Evolutionary conservation across 805 yeast genomes (phyloP).

Genomic region (Yamadazyma kitorensis): DNA sequence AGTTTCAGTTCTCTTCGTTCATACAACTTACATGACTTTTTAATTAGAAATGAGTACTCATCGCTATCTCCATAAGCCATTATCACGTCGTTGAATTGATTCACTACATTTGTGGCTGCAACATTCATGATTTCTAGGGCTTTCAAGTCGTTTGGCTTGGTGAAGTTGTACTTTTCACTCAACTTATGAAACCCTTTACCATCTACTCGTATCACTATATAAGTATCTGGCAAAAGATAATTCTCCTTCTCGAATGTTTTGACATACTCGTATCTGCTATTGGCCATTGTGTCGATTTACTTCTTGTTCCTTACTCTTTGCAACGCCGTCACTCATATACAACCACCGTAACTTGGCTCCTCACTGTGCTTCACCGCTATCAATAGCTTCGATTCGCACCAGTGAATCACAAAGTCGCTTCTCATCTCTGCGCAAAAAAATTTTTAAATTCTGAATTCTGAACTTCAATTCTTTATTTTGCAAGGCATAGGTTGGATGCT

Average conservation of each 20-base stretch:
- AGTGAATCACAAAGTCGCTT: too few species aligned
- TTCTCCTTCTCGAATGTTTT: conserved; percentile 74
- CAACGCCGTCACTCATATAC: too few species aligned
- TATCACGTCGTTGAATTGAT: conserved; percentile 65
- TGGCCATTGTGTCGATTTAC: conserved; percentile 82
- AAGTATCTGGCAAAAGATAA: conserved; percentile 71
- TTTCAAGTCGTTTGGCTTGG: conserved; percentile 79
- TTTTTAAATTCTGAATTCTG: too few species aligned
- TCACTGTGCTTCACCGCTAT: too few species aligned
- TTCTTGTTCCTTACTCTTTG: too few species aligned
- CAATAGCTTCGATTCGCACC: too few species aligned
- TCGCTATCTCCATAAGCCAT: conserved; percentile 95
- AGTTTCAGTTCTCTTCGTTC: conserved; percentile 84
- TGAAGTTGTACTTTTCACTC: conserved; percentile 67
- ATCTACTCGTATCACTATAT: conserved; percentile 82
- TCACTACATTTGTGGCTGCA: conserved; percentile 67
- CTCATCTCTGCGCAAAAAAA: too few species aligned
- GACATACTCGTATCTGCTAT: conserved; percentile 85
- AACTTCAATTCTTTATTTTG: too few species aligned
- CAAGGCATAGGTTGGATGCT: too few species aligned
- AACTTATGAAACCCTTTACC: conserved; percentile 94
- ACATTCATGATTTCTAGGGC: conserved; percentile 81
- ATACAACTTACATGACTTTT: conserved; percentile 61
- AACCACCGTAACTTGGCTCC: too few species aligned
- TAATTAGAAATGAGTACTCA: conserved; percentile 82